Evolutionary conservation across 2,329 filamentous ascomycete species (phyloP).

Genomic region (Penicillium sp.): DNA sequence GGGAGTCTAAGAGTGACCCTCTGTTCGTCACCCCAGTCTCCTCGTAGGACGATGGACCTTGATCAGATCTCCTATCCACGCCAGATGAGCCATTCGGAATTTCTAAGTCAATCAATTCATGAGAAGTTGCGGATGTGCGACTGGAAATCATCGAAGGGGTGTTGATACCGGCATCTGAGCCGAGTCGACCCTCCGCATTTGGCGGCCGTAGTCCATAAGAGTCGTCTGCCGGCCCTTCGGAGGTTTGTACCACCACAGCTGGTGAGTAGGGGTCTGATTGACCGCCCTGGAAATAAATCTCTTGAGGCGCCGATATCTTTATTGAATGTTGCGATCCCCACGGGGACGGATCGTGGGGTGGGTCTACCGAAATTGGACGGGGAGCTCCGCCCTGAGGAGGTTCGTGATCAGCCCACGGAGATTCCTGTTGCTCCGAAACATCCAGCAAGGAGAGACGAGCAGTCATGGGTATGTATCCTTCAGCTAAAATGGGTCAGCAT

Average conservation of each 20-base stretch:
- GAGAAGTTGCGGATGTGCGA: slow-evolving; percentile 33
- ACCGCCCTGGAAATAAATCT: slow-evolving; percentile 16
- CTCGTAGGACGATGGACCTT: slow-evolving; percentile 13
- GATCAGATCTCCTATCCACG: slow-evolving; percentile 6
- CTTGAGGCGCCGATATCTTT: slow-evolving; percentile 16
- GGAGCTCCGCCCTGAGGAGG: slow-evolving; percentile 8
- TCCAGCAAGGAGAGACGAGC: slow-evolving; percentile 42
- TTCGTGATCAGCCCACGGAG: slow-evolving; percentile 30
- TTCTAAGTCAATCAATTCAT: slow-evolving; percentile 36
- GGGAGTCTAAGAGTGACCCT: not conserved
- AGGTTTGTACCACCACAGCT: slow-evolving; percentile 14
- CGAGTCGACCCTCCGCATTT: slow-evolving; percentile 13
- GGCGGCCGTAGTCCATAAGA: slow-evolving; percentile 9
- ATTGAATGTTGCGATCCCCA: slow-evolving; percentile 24
- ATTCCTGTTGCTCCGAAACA: slow-evolving; percentile 22
- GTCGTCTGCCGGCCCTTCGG: slow-evolving; percentile 5
- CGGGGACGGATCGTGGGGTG: slow-evolving; percentile 16
- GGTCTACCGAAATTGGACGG: slow-evolving; percentile 1
- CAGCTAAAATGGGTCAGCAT: slow-evolving; percentile 28
- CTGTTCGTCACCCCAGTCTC: slow-evolving; percentile 2
- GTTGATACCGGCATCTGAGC: slow-evolving; percentile 20
- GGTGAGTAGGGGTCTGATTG: slow-evolving; percentile 20
- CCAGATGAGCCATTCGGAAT: slow-evolving; percentile 9
- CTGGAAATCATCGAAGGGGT: slow-evolving; percentile 28
- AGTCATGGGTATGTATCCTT: slow-evolving; percentile 45